Base-by-base conservation (phyloP, 352 stramenopile genomes). In the Pythium plurisporium region DNA sequence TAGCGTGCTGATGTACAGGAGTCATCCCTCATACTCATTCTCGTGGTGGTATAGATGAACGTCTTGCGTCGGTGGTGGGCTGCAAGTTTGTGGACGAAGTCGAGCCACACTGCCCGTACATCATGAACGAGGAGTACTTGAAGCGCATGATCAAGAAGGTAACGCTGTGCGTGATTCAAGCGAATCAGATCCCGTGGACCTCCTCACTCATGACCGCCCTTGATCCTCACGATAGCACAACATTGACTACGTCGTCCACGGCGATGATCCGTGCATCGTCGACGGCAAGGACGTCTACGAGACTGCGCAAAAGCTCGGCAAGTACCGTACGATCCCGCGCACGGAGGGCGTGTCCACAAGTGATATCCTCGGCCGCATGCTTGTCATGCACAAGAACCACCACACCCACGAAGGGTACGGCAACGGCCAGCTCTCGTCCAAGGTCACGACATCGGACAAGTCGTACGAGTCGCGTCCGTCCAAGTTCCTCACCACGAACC, bases 11-110 rank as follows among this genome's bases (percentile, higher is more conserved):
- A n/a, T n/a, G n/a, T n/a, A n/a, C n/a, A n/a, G n/a, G n/a, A n/a
- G n/a, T n/a, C n/a, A n/a, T n/a, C n/a, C n/a, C n/a, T n/a, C n/a
- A n/a, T n/a, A n/a, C n/a, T 30, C 44, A 37, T 23, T 42, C 20
- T 23, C 30, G 40, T 26, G n/a, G 14, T 31, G 29, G n/a, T 51
- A 12, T 54, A 84, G 81, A 98, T 46, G 96, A 99, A 70, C 82
- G 97, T 44, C 79, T 98, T 34, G 94, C 89, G 6, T 98, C 97
- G 19, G 96, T 99, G 15, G 69, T 93, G 36, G 88, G 92, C 20
- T 99, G 96, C 77, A 99, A 99, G 81, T 99, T 99, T 67, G 96
- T 99, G 27, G 93, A 99, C 67, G 86, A 98, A 65, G 96, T 99
- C 15, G 91, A 99, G 54, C 88, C 91, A 2, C 87, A 97, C 61